Evolutionary conservation across 371 early-diverging fungal genomes (phyloP).

Genomic region (Mortierella sp.): DNA sequence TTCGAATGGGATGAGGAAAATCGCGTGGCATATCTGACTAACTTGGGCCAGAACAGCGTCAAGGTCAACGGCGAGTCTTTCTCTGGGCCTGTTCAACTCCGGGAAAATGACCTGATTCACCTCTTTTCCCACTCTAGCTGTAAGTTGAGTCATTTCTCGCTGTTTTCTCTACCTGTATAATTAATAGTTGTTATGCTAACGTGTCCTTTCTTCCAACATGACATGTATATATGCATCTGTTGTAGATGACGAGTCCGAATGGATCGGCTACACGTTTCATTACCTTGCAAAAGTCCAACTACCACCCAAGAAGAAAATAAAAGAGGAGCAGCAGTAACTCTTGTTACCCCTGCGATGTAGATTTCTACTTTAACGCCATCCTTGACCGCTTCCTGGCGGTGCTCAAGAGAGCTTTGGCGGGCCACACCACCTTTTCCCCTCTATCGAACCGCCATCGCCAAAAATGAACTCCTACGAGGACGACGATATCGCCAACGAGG

Average conservation of each 20-base stretch:
- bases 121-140: background rate
- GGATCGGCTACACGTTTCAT: background rate
- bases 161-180: background rate
- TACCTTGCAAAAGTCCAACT: background rate
- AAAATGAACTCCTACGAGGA: slow-evolving; percentile 69
- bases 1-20: slow-evolving; percentile 1
- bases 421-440: background rate
- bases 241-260: background rate
- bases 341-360: background rate
- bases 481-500: slow-evolving; percentile 86
- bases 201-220: background rate
- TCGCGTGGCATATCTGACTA: background rate
- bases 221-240: background rate
- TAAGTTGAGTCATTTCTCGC: background rate
- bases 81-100: background rate
- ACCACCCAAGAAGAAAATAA: background rate
- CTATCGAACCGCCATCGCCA: slow-evolving; percentile 8
- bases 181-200: background rate
- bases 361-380: background rate
- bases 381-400: no score
- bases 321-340: background rate
- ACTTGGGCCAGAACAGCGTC: background rate
- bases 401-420: no score
- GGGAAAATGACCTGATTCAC: background rate
- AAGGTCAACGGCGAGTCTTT: background rate